Base-by-base conservation (phyloP, 805 yeast species). In the Spencermartinsiella europaea region DNA sequence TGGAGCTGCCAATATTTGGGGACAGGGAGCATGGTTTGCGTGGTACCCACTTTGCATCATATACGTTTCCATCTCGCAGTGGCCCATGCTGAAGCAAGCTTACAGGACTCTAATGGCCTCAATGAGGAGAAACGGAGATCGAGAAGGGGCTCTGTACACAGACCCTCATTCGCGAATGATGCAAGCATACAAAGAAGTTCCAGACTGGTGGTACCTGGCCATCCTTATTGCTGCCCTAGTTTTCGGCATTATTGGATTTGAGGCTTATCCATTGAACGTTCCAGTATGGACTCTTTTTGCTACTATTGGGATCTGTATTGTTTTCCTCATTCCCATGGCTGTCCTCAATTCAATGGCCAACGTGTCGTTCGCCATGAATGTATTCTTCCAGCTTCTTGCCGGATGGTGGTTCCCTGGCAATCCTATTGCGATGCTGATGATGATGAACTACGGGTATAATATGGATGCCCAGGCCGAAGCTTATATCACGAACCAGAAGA, bases 171-270 rank as follows among this genome's bases (percentile, higher is more conserved):
- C 48, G 16, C 37, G 46, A n/a, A 67, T 77, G 54, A 78, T 76
- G 79, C 58, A 53, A 35, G 66, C 63, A 44, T 82, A 83, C 61
- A 73, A 73, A 34, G 88, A 83, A 52, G 87, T 81, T 16, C 95
- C 95, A 1, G 84, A 79, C 52, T 79, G 82, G 81, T 81, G 88
- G 86, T 83, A 74, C 35, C 46, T 76, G n/a, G 51, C 68, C 12
- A 67, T 81, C 21, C 66, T 79, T 5, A 52, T 69, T 2, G 63
- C 74, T 36, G 61, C 73, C 62, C 71, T 60, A 22, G 66, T 67
- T 1, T 66, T 79, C 47, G 70, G 73, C 59, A 76, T 62, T 40
- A 69, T 68, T 4, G 58, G 68, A 20, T 63, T 74, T 34, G 66
- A 67, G 47, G 64, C 61, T 8, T 74, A 73, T 65, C 55, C 56